Evolutionary conservation across 2,329 filamentous ascomycete species (phyloP), one percentile per base, ranked within the genome.

Genomic region (Penicillium decumbens): DNA sequence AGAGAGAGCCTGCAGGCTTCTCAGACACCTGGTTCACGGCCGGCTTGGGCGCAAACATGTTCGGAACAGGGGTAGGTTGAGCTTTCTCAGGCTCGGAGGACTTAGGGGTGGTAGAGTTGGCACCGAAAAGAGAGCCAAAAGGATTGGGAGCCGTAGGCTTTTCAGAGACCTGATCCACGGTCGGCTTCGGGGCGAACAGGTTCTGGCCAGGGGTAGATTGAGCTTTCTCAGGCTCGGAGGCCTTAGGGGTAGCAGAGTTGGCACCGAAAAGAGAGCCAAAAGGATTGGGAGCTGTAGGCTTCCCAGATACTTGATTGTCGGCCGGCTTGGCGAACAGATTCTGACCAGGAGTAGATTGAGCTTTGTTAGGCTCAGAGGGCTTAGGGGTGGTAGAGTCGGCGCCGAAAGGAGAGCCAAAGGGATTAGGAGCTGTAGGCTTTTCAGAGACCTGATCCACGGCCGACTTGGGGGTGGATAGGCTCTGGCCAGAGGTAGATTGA

Each of bases 91-190:
- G 12, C 29, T 42, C 30, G 13, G 45, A 15, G 7, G 45, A 13
- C 20, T 43, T 50, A 13, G 45, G 35, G 2, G 35, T n/a, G 2
- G 44, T 15, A 41, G 53, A 23, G 20, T 39, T 25, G 4, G 33
- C 54, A 37, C 57, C 62, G 48, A 71, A 70, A 45, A 73, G 64
- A 43, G 59, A 52, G 1, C 42, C 45, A 24, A 49, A 54, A 5
- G 43, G 45, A 32, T 57, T 18, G 6, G 27, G 6, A 4, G 37
- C 28, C 4, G 46, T 25, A 24, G 33, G 41, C 28, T 43, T 48
- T 6, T 24, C 20, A 4, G 20, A 23, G 3, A 23, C 33, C 12
- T 41, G 45, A 9, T 28, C 27, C 18, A 6, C 25, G 3, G 33
- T 4, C 23, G 39, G 2, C 8, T 37, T 43, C 24, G 41, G 20